Evolutionary conservation across 805 yeast genomes (phyloP), one percentile per base, ranked within the genome.

Genomic region (Candida chilensis): DNA sequence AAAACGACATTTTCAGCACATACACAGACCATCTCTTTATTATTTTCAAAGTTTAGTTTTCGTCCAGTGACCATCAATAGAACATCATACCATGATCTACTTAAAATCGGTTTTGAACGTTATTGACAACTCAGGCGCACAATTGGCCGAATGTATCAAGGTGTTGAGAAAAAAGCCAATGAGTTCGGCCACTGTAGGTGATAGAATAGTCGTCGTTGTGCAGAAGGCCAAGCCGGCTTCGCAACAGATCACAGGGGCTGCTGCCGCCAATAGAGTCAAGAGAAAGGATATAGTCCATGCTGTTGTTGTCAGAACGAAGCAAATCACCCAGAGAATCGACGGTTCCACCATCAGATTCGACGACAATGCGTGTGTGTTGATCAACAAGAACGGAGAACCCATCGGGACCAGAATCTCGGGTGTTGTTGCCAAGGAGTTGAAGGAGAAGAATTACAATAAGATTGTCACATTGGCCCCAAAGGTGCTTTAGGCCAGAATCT

Each of bases 281-380:
- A 80, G 92, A 60, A 95, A 96, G 44, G 98, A 92, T 50, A 85
- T 92, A 32, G 81, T 92, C 35, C 90, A 94, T 48, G 98, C 96
- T 4, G 90, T 92, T 18, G 82, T 92, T 26, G 96, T 88, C 13
- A 78, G 98, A 56, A 86, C 96, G 1, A 87, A 79, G 58, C 86
- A 86, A 39, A 70, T 71, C 4, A 72, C 72, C 38, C 68, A 69
- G 45, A 74, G 98, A 50, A 69, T 78, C 3, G 97, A 92, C 52
- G 98, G 98, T 3, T 70, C 94, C 2, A 75, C 75, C 15, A 70
- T 92, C 17, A 66, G 82, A 42, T 92, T 92, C 52, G 96, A 88
- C 52, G 98, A 92, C 57, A 92, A 90, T 54, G 98, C 98, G 1
- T 88, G 97, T 61, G 97, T 92, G 20, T 68, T 92, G 47, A 74